Evolutionary conservation across 2,329 filamentous ascomycete genomes (phyloP).

Genomic region (Ophiocordyceps australis): DNA sequence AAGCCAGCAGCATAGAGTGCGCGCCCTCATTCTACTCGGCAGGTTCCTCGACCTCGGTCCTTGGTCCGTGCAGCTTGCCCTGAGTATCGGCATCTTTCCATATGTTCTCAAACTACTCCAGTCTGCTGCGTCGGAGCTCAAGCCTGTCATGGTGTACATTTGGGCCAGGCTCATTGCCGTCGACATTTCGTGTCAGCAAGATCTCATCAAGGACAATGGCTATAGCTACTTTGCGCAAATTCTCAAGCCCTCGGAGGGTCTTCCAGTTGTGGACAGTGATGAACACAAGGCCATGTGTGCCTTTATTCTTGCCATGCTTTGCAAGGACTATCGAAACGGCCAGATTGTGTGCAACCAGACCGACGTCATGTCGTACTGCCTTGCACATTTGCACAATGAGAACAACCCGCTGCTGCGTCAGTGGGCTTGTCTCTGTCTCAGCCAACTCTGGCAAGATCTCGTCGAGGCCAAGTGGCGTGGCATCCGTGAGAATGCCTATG

Average conservation of each 20-base stretch:
- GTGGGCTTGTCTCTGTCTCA: conserved; percentile 91
- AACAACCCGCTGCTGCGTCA: conserved; percentile 81
- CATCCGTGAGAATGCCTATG: conserved; percentile 73
- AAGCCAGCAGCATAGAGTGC: conserved; percentile 83
- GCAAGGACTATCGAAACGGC: conserved; percentile 82
- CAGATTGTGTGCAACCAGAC: conserved; percentile 82
- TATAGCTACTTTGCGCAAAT: conserved; percentile 95
- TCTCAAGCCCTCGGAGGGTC: conserved; percentile 63
- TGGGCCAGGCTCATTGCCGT: conserved; percentile 94
- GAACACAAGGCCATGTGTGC: conserved; percentile 99
- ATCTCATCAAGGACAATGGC: conserved; percentile 90
- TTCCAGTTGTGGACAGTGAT: conserved; percentile 73
- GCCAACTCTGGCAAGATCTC: conserved; percentile 82
- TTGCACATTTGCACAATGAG: conserved; percentile 66
- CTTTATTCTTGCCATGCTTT: conserved; percentile 93
- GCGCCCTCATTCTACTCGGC: conserved; percentile 78
- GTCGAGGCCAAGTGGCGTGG: conserved; percentile 90
- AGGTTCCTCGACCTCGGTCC: conserved; percentile 90
- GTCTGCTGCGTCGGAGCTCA: conserved; percentile 83
- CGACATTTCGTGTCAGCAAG: conserved; percentile 81
- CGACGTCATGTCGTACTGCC: conserved; percentile 77
- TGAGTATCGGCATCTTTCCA: conserved; percentile 96
- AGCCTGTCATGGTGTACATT: conserved; percentile 98
- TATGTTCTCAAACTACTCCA: conserved; percentile 96
- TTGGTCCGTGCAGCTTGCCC: conserved; percentile 94